phyloP scores from a whole-genome alignment of 2,329 filamentous ascomycete genomes.

The Botrytis squamosa region DNA sequence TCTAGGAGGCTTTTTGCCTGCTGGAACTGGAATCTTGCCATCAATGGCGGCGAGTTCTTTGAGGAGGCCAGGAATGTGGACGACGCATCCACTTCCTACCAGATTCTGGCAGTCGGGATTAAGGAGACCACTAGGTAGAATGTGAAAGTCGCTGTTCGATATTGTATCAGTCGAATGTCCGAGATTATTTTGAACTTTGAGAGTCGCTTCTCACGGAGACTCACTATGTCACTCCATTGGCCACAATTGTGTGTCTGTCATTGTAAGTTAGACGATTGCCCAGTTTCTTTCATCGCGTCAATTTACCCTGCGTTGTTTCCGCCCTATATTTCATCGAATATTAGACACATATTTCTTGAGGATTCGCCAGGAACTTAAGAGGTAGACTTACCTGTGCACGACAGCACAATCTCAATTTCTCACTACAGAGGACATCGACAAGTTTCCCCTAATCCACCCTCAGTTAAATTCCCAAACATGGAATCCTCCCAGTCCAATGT shows the following conservation, averaged over 20 bases:
- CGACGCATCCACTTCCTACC: slow-evolving; percentile 68
- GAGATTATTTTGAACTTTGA: background rate
- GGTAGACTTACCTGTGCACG: slow-evolving; percentile 15
- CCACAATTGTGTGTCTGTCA: slow-evolving; percentile 43
- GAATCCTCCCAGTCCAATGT: background rate
- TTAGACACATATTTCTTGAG: background rate
- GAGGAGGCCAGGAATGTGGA: slow-evolving; percentile 67
- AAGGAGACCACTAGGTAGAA: slow-evolving; percentile 68
- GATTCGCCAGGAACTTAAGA: slow-evolving; percentile 21
- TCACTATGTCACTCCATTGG: slow-evolving; percentile 43
- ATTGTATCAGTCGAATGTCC: slow-evolving; percentile 5
- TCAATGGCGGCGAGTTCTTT: slow-evolving; percentile 61
- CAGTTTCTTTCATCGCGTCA: background rate
- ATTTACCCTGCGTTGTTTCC: slow-evolving; percentile 54
- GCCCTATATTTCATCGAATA: slow-evolving; percentile 38
- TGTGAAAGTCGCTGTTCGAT: slow-evolving; percentile 44
- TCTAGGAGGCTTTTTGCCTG: slow-evolving; percentile 40
- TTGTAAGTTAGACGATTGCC: background rate
- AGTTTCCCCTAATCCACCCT: slow-evolving; percentile 53
- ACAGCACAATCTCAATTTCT: slow-evolving; percentile 19
- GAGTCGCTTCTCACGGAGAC: background rate
- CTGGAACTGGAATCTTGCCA: slow-evolving; percentile 50
- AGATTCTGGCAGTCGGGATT: slow-evolving; percentile 70
- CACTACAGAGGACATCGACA: slow-evolving; percentile 46
- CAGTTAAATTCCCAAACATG: background rate